A percentile compares a stretch with the other conserved stretches of the same genome.
Conservation (phyloP, 345 rosid species). For the Acer campestre region DNA sequence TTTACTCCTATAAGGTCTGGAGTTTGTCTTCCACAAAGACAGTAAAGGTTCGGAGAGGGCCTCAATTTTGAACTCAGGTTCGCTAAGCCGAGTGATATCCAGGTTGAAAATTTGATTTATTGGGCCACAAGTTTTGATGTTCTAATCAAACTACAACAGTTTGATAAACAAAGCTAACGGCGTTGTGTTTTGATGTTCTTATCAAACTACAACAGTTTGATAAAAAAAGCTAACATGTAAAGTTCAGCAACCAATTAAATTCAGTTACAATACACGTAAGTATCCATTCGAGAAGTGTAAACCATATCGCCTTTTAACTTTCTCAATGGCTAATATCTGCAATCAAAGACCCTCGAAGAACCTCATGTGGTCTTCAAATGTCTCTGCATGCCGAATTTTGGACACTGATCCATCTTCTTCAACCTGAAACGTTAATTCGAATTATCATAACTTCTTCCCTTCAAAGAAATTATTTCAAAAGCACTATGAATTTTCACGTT, state of each 20-base stretch:
- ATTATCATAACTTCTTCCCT: not conserved
- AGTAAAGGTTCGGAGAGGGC: too few species aligned
- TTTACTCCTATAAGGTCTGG: too few species aligned
- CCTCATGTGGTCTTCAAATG: slow-evolving; percentile 79
- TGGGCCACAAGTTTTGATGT: not conserved
- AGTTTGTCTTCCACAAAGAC: too few species aligned
- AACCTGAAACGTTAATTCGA: slow-evolving; percentile 42
- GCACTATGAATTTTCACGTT: not conserved
- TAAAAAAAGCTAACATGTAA: not conserved
- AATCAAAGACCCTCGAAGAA: slow-evolving; percentile 73
- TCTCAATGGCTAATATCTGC: not conserved
- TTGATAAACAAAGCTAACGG: not conserved
- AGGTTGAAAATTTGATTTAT: not conserved
- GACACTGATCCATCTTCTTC: slow-evolving; percentile 80
- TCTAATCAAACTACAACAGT: not conserved
- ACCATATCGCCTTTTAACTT: slow-evolving; percentile 9
- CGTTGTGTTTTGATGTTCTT: not conserved
- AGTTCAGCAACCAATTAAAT: slow-evolving; percentile 4
- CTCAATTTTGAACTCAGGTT: too few species aligned
- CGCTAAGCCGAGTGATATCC: not conserved
- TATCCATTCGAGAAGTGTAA: not conserved
- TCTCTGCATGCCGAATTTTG: slow-evolving; percentile 86
- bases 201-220: not conserved
- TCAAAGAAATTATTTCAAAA: not conserved
- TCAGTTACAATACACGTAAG: not conserved